A percentile compares a stretch with the other conserved stretches of the same genome.
These are phyloP conservation scores for Centella asiatica DNA, from an alignment of 129 eudicot species.

Conservation along the genomic window DNA sequence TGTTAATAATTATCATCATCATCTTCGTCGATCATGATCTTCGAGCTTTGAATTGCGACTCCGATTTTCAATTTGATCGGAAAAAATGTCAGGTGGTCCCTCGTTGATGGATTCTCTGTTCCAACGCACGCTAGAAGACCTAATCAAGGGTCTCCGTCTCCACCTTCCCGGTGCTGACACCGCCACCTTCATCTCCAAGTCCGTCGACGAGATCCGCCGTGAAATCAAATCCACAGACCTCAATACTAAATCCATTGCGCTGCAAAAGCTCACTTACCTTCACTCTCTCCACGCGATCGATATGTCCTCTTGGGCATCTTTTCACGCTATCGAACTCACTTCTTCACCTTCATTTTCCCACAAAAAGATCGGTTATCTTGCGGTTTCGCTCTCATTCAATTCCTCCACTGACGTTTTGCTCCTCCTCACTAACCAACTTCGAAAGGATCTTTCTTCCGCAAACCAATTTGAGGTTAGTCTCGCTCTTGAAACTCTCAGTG, in stretches of 20 bases:
- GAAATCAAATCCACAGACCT: constrained; percentile 72
- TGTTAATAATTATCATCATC: no score
- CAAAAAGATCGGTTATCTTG: constrained; percentile 57
- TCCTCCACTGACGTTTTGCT: constrained; percentile 58
- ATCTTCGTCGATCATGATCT: background rate
- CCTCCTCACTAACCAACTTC: constrained; percentile 74
- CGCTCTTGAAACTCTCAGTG: constrained; percentile 46
- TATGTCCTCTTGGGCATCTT: constrained; percentile 73
- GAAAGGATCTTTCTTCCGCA: constrained; percentile 60
- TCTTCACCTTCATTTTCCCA: constrained; percentile 45
- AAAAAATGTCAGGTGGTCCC: constrained; percentile 30
- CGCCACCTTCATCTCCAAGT: constrained; percentile 51
- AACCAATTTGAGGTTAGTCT: constrained; percentile 60
- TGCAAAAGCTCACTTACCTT: constrained; percentile 79
- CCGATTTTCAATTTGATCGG: no score
- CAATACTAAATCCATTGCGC: constrained; percentile 63
- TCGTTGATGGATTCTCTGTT: constrained; percentile 77
- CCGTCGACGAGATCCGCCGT: constrained; percentile 68
- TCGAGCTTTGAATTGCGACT: no score
- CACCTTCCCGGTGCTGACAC: constrained; percentile 33
- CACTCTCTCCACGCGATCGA: constrained; percentile 57
- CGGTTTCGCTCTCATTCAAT: constrained; percentile 59
- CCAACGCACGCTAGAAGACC: constrained; percentile 67
- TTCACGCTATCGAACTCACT: constrained; percentile 72
- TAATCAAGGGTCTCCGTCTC: constrained; percentile 76